These are phyloP conservation scores for Chlorella variabilis DNA, from an alignment of 163 green algal species.

Conservation along the genomic window DNA sequence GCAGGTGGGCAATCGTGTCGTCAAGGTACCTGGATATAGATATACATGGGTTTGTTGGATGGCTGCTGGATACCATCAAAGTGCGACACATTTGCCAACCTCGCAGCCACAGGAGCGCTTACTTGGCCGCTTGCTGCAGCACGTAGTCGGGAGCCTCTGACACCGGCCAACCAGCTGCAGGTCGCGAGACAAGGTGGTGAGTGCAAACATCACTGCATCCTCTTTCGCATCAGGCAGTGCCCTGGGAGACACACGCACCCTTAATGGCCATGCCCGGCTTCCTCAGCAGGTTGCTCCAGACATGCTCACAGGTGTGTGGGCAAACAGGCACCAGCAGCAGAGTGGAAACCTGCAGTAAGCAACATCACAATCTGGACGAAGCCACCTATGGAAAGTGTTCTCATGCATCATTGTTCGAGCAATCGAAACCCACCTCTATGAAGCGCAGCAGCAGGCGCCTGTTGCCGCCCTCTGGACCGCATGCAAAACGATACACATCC, in stretches of 20 bases:
- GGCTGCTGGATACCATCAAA: too few relatives aligned
- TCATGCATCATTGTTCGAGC: not conserved
- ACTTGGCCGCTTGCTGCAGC: conserved; percentile 62
- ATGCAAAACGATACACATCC: conserved; percentile 89
- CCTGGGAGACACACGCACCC: conserved; percentile 11
- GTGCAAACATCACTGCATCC: not conserved
- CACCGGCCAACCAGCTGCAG: conserved; percentile 86
- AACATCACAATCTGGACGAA: not conserved
- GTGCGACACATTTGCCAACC: too few relatives aligned
- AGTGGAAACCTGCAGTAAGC: conserved; percentile 50
- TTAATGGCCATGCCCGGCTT: conserved; percentile 69
- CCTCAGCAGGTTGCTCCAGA: conserved; percentile 87
- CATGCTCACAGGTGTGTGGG: conserved; percentile 94
- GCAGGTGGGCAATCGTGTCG: conserved; percentile 46
- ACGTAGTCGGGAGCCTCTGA: conserved; percentile 70
- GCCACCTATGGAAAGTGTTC: not conserved
- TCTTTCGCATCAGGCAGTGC: too few relatives aligned
- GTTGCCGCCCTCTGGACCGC: conserved; percentile 86
- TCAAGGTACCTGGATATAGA: conserved; percentile 38
- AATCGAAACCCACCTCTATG: conserved; percentile 75
- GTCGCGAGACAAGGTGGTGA: too few relatives aligned
- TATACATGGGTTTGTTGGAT: too few relatives aligned
- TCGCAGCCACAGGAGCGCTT: not conserved
- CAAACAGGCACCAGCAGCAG: conserved; percentile 89
- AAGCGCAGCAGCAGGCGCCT: conserved; percentile 79